Evolutionary conservation across 768 basidiomycete species (phyloP), one percentile per base, ranked within the genome.

Genomic region (Boletus huronensis): DNA sequence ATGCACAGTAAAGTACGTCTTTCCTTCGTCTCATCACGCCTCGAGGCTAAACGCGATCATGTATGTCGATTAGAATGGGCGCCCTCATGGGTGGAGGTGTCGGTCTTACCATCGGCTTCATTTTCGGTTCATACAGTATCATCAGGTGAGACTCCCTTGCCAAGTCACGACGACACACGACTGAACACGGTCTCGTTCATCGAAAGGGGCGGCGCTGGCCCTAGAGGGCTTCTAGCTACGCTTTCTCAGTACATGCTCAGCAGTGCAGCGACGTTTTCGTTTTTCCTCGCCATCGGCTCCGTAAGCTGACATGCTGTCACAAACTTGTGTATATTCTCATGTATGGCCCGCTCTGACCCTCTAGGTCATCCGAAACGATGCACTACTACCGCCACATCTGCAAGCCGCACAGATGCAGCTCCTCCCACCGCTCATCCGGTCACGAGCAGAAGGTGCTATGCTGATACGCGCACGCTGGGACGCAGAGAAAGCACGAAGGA

Each of bases 191-290:
- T 29, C 48, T 9, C 34, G 13, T 16, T 21, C 13, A 21, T 42
- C 34, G 50, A 50, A 63, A 96, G 95, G 67, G 83, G 83, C 60
- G 96, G 96, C 41, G 86, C 91, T 8, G 97, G 97, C 25, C 94
- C 93, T 25, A 82, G 94, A 66, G 97, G 97, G 11, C 75, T 84
- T 47, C 76, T 98, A 25, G 87, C 92, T 5, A 97, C 97, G 1
- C 82, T 99, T 48, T 96, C 95, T 14, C 93, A 95, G 64, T 98
- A 98, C 72, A 99, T 99, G 97, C 82, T 98, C 28, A 92, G 91
- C 65, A 98, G 96, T 63, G 96, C 92, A 6, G 95, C 95, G 8
- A 97, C 96, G 0, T 98, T 99, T 71, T 88, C 87, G 3, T 98
- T 98, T 77, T 98, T 98, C 85, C 85, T 98, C 57, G 83, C 93